phyloP scores from a whole-genome alignment of 2,329 filamentous ascomycete genomes.

The Xylaria sp. region DNA sequence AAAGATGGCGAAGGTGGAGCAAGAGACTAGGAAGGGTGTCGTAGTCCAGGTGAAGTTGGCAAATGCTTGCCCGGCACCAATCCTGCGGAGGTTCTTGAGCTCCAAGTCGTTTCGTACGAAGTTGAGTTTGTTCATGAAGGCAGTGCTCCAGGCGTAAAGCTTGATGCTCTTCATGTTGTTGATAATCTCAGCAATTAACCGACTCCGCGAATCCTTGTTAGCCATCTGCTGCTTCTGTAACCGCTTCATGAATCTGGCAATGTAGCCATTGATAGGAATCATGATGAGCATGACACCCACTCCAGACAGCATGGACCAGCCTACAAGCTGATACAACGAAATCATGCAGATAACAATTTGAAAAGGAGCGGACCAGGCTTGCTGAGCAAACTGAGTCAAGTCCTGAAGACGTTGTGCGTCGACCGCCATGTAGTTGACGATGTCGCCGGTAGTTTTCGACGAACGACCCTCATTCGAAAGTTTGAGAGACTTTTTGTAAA shows the following conservation, averaged over 20 bases:
- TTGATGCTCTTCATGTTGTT: constrained; percentile 99
- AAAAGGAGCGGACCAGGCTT: constrained; percentile 94
- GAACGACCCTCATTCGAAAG: constrained; percentile 90
- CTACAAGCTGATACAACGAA: constrained; percentile 91
- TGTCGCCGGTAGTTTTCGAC: constrained; percentile 88
- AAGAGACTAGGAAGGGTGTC: constrained; percentile 95
- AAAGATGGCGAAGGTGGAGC: constrained; percentile 91
- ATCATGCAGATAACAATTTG: constrained; percentile 95
- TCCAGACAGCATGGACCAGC: constrained; percentile 90
- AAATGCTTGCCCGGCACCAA: constrained; percentile 87
- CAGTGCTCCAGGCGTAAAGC: constrained; percentile 93
- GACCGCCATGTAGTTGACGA: constrained; percentile 99
- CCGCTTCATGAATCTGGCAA: constrained; percentile 88
- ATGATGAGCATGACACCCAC: constrained; percentile 94
- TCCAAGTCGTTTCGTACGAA: constrained; percentile 94
- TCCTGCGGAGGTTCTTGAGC: constrained; percentile 90
- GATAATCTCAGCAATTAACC: constrained; percentile 93
- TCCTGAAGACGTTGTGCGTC: constrained; percentile 94
- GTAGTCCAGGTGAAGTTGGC: constrained; percentile 98
- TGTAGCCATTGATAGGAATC: constrained; percentile 92
- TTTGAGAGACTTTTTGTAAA: constrained; percentile 85
- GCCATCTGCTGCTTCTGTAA: constrained; percentile 97
- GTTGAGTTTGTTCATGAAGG: constrained; percentile 97
- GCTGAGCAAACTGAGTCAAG: constrained; percentile 89
- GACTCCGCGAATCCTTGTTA: constrained; percentile 91